Evolutionary conservation across 169 alveolate genomes (phyloP), one percentile per base, ranked within the genome.

Genomic region (Ichthyophthirius multifiliis): DNA sequence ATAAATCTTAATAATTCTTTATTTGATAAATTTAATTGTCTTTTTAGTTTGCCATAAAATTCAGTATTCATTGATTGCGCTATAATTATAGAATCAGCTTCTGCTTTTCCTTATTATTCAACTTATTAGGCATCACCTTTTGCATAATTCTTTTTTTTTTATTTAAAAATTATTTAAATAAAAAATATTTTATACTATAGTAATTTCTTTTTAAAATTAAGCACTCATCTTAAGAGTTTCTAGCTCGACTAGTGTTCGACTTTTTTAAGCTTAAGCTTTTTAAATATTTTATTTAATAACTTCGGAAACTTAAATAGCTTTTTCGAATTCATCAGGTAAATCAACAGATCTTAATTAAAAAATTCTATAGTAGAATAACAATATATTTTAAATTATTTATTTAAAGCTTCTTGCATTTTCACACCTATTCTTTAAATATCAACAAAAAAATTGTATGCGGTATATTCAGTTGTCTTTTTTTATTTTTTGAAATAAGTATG

Each of bases 381-480:
- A 20, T 81, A 55, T 18, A 76, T 71, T 65, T 83, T 43, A 31
- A 92, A 83, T 7, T 82, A 45, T 3, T 48, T 23, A 62, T 92
- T 84, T 34, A 94, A 75, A 15, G 75, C 89, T 31, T 64, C 65
- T 80, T 84, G 84, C 94, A 94, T 92, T 16, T 75, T 81, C 34
- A 48, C 79, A 39, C 92, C 86, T 35, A 94, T 94, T 73, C 76
- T 76, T 13, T 89, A 86, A 35, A 92, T 78, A 64, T 82, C 89
- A 76, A 79, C 83, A 88, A 92, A 92, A 83, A 92, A 94, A 41
- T 89, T 85, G 65, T 91, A 85, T 2, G 97, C 97, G 9, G 93
- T 83, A 73, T 91, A 94, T 43, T 91, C 76, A 9, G 96, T 94
- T 1, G 97, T 93, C 35, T 67, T 18, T 67, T 0, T 18, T 18